phyloP scores from a whole-genome alignment of 176 grass and related monocot species.

The Otatea glauca region DNA sequence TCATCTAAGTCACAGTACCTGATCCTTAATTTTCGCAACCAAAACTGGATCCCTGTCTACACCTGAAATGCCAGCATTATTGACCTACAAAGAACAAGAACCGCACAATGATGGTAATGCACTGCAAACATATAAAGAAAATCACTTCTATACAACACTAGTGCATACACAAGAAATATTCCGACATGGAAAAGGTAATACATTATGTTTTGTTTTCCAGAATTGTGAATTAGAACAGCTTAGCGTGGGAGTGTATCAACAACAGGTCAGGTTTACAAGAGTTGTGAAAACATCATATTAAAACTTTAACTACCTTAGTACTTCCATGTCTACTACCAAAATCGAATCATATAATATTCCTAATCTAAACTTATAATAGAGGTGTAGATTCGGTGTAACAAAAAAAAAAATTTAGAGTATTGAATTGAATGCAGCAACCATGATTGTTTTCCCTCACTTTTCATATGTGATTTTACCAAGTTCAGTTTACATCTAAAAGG shows the following conservation, averaged over 20 bases:
- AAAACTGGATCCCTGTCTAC: constrained; percentile 51
- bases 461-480: not conserved
- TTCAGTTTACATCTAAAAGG: not conserved
- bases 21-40: constrained; percentile 47
- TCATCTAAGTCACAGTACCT: constrained; percentile 28
- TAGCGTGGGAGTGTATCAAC: not conserved
- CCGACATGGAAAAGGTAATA: not conserved
- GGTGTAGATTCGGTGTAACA: not conserved
- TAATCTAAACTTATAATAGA: not conserved
- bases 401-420: not conserved
- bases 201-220: not conserved
- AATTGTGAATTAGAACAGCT: not conserved
- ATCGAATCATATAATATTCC: no score
- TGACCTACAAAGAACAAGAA: constrained; percentile 51
- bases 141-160: not conserved
- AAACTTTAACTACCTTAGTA: not conserved
- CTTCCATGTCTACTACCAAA: not conserved
- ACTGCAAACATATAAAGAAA: constrained; percentile 13
- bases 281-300: not conserved
- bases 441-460: not conserved
- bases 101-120: not conserved
- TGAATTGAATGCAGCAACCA: not conserved
- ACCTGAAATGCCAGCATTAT: constrained; percentile 67
- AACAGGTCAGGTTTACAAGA: not conserved
- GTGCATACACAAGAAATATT: not conserved